Evolutionary conservation across 2,329 filamentous ascomycete species (phyloP).

Genomic region (Pseudogymnoascus sp.): DNA sequence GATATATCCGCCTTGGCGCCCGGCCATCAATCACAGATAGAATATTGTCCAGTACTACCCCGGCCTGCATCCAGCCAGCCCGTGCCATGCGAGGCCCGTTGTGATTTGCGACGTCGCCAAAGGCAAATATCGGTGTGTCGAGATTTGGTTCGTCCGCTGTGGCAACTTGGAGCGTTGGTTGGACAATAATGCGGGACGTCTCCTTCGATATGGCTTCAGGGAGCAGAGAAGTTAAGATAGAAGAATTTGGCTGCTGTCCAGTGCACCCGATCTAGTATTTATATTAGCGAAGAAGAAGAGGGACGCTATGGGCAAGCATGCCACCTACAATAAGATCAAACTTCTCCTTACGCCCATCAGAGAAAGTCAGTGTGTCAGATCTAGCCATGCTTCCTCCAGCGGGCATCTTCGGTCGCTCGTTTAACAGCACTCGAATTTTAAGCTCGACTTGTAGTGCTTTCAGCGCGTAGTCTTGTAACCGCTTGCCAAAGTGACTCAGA

Average conservation of each 20-base stretch:
- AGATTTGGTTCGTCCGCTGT: conserved; percentile 20
- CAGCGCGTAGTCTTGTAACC: conserved; percentile 31
- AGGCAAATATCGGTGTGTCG: conserved; percentile 36
- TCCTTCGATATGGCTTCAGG: conserved; percentile 26
- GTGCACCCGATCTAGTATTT: conserved; percentile 35
- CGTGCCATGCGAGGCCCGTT: conserved; percentile 34
- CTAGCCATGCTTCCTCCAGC: conserved; percentile 11
- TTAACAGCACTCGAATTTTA: conserved; percentile 32
- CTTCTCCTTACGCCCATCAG: conserved; percentile 23
- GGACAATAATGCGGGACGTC: conserved; percentile 30
- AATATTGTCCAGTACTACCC: conserved; percentile 38
- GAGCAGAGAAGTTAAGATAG: conserved; percentile 28
- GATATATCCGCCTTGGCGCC: conserved; percentile 22
- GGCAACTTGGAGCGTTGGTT: conserved; percentile 37
- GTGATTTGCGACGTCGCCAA: conserved; percentile 44
- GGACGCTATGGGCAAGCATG: conserved; percentile 8
- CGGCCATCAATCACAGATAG: conserved; percentile 30
- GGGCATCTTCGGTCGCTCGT: conserved; percentile 24
- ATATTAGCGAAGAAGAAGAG: neutral
- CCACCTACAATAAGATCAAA: conserved; percentile 34
- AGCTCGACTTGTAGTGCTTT: conserved; percentile 27
- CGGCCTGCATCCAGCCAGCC: conserved; percentile 36
- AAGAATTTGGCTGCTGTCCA: conserved; percentile 37
- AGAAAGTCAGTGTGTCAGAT: conserved; percentile 23
- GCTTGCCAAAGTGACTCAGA: conserved; percentile 33